Percentiles rank a stretch among this genome's conserved stretches.
phyloP scores from a whole-genome alignment of 2,329 filamentous ascomycete species.

The Penicillium sp. region DNA sequence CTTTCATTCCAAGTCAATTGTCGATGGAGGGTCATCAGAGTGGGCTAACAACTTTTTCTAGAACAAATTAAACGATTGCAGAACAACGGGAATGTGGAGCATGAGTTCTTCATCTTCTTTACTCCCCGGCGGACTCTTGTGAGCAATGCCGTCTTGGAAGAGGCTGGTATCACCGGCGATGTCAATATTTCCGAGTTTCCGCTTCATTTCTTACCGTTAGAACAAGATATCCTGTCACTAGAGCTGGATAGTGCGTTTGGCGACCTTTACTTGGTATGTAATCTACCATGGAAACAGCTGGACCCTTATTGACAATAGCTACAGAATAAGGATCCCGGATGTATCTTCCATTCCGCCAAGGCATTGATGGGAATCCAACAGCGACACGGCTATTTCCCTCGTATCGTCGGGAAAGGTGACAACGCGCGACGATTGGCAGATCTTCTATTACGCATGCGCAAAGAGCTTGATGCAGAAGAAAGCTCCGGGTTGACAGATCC shows the following conservation, averaged over 20 bases:
- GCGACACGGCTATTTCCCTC: slow-evolving; percentile 87
- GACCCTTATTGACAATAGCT: neutral
- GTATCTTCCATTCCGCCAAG: slow-evolving; percentile 83
- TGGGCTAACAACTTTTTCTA: slow-evolving; percentile 59
- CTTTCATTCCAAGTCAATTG: slow-evolving; percentile 37
- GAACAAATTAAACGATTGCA: slow-evolving; percentile 90
- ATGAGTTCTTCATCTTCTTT: slow-evolving; percentile 98
- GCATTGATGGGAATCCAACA: slow-evolving; percentile 94
- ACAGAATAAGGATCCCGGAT: slow-evolving; percentile 80
- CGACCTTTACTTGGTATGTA: slow-evolving; percentile 74
- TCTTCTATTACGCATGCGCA: slow-evolving; percentile 83
- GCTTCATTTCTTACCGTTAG: slow-evolving; percentile 85
- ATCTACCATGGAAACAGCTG: neutral
- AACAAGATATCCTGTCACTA: slow-evolving; percentile 85
- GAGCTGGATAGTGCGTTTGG: slow-evolving; percentile 84
- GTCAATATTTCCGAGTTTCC: slow-evolving; percentile 85
- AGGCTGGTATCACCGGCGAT: slow-evolving; percentile 89
- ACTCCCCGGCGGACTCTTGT: slow-evolving; percentile 88
- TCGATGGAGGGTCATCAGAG: slow-evolving; percentile 54
- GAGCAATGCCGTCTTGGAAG: slow-evolving; percentile 87
- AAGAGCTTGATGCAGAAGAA: slow-evolving; percentile 82
- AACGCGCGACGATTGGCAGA: slow-evolving; percentile 88
- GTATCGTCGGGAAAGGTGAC: slow-evolving; percentile 93
- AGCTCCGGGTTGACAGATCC: slow-evolving; percentile 57
- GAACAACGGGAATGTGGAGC: slow-evolving; percentile 80